Conservation (phyloP, 2,329 filamentous ascomycete genomes). For the Gaeumannomyces sp. region DNA sequence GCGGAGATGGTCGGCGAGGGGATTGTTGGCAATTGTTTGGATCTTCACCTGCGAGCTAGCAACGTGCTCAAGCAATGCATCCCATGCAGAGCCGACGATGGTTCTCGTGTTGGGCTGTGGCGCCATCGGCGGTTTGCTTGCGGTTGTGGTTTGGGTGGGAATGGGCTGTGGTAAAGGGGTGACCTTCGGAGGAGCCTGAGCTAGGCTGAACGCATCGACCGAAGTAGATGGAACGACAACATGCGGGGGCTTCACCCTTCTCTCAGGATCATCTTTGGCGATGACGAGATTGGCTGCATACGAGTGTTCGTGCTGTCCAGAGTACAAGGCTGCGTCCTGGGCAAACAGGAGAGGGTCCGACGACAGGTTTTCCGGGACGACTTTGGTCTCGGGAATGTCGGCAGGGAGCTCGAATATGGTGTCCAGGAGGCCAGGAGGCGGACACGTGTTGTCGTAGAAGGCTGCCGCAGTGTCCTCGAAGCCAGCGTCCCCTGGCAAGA, state of each 20-base stretch:
- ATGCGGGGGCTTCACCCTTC: too few species aligned
- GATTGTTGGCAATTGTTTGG: constrained; percentile 31
- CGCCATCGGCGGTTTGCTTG: constrained; percentile 16
- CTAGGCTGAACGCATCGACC: not conserved
- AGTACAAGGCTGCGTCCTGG: constrained; percentile 26
- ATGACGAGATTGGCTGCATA: constrained; percentile 32
- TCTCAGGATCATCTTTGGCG: constrained; percentile 9
- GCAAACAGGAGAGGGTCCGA: constrained; percentile 31
- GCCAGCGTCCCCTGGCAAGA: constrained; percentile 22
- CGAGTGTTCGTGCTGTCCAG: not conserved
- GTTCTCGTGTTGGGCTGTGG: constrained; percentile 16
- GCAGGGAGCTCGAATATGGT: constrained; percentile 36
- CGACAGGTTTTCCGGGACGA: constrained; percentile 21
- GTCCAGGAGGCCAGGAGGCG: constrained; percentile 20
- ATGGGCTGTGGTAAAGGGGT: constrained; percentile 12
- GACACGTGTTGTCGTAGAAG: constrained; percentile 19
- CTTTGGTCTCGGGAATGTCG: constrained; percentile 28
- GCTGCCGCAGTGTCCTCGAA: constrained; percentile 14
- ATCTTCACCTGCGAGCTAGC: constrained; percentile 38
- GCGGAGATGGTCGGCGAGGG: constrained; percentile 34
- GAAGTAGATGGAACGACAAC: not conserved
- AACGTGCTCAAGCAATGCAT: constrained; percentile 40
- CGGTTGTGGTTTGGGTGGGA: constrained; percentile 27
- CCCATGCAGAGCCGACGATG: constrained; percentile 38
- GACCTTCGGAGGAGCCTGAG: too few species aligned